These are phyloP conservation scores for Juglanconis oblonga DNA, from an alignment of 2,329 filamentous ascomycete genomes.

Conservation along the genomic window DNA sequence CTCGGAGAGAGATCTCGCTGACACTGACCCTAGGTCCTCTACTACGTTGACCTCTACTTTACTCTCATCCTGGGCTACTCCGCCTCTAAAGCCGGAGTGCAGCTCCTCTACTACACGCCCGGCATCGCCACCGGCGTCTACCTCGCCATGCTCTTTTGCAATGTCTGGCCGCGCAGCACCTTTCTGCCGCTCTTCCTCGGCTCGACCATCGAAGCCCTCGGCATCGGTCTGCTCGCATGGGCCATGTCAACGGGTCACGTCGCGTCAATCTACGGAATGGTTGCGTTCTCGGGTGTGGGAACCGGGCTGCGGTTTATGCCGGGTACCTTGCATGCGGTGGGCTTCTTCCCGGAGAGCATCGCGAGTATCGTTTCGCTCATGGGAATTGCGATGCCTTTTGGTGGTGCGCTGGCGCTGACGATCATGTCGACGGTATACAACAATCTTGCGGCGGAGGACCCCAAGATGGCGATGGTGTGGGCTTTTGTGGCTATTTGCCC, in stretches of 20 bases:
- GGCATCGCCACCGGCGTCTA: constrained; percentile 61
- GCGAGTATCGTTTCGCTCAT: constrained; percentile 59
- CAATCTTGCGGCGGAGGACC: constrained; percentile 36
- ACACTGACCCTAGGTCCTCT: constrained; percentile 38
- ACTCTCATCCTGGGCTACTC: constrained; percentile 56
- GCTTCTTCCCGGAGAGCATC: constrained; percentile 56
- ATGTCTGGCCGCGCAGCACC: constrained; percentile 60
- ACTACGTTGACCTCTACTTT: constrained; percentile 70
- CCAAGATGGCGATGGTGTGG: constrained; percentile 54
- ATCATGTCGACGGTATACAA: constrained; percentile 70
- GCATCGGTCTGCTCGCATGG: constrained; percentile 56
- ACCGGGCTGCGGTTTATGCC: constrained; percentile 57
- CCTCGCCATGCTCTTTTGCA: constrained; percentile 56
- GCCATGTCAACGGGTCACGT: constrained; percentile 50
- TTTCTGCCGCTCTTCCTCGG: constrained; percentile 57
- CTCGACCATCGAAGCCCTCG: constrained; percentile 53
- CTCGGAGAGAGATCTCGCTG: background rate
- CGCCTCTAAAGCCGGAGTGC: constrained; percentile 47
- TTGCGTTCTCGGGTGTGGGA: constrained; percentile 61
- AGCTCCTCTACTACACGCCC: constrained; percentile 63
- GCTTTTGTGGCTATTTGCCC: constrained; percentile 61
- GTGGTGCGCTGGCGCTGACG: constrained; percentile 62
- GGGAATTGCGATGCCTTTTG: constrained; percentile 58
- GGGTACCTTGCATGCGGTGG: constrained; percentile 57
- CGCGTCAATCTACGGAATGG: constrained; percentile 60